Evolutionary conservation across 2,329 filamentous ascomycete genomes (phyloP), one percentile per base, ranked within the genome.

Genomic region (Fusarium pseudograminearum): DNA sequence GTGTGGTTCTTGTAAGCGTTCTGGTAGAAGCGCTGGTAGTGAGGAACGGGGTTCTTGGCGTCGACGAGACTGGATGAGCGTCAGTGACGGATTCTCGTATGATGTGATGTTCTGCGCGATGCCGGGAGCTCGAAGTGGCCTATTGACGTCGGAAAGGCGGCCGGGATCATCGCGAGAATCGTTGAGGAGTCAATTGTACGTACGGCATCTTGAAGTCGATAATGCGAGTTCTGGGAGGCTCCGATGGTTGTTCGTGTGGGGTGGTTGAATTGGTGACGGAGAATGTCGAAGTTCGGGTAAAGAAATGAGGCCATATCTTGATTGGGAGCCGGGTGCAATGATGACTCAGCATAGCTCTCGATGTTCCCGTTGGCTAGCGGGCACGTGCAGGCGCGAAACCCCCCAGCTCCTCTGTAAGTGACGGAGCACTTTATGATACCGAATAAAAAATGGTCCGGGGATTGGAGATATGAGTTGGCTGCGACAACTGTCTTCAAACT

Each of bases 21-120:
- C 84, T 94, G 92, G 85, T 93, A 93, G 74, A 88, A 82, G 77
- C 87, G 86, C 86, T 95, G 92, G 83, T 91, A 86, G 78, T 91
- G 76, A 60, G 91, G 91, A 76, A 94, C 92, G 77, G 86, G 87
- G 88, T 95, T 95, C 80, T 87, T 86, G 80, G 90, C 89, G 87
- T 92, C 84, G 83, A 93, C 73, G 78, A 90, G 77, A 78, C 87
- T 87, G 74, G 60, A 51, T 57, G 66, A 65, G 71, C 36, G 76
- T 79, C 69, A 78, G 74, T 64, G 53, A 68, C 47, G 65, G 63
- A 64, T 59, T 61, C 70, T 77, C 69, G 69, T 73, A 75, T 74
- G 74, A 74, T 76, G 65, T 65, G 62, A 60, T 60, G 57, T 45
- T 61, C 47, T 57, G 59, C 36, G 52, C 36, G 48, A 31, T 57